Evolutionary conservation across 176 grass and related monocot genomes (phyloP).

Genomic region (Eremochloa ophiuroides): DNA sequence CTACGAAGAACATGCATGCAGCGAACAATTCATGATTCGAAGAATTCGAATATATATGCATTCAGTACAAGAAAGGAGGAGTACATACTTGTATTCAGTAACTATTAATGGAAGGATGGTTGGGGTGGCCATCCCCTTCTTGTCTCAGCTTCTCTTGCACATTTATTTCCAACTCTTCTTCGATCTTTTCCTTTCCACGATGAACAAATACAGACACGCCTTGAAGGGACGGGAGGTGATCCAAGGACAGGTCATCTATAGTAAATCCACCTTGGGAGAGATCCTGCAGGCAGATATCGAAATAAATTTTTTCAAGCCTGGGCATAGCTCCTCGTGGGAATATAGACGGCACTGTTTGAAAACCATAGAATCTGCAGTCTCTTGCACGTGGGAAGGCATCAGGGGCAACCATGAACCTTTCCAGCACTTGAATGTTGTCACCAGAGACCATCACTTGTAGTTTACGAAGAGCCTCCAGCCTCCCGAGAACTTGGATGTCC

Average conservation of each 20-base stretch:
- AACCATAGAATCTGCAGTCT: neutral
- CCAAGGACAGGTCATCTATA: neutral
- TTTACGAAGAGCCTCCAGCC: neutral
- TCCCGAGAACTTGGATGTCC: neutral
- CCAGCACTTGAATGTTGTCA: neutral
- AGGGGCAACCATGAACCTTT: neutral
- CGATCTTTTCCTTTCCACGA: neutral
- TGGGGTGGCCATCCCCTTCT: neutral
- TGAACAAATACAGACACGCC: fast-evolving
- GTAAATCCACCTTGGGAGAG: neutral
- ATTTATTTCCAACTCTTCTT: neutral
- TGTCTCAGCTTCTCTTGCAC: neutral
- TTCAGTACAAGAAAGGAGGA: no score
- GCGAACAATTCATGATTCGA: no score
- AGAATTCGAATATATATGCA: no score
- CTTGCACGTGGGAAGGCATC: neutral
- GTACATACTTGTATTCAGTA: no score
- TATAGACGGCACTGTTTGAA: neutral
- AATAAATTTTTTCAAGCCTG: neutral
- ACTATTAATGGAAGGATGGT: neutral
- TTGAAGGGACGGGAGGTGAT: neutral
- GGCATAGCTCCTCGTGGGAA: neutral
- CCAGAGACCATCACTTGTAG: fast-evolving
- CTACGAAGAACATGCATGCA: no score
- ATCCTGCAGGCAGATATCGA: fast-evolving